Percentiles rank a stretch among this genome's conserved stretches.
Conservation (phyloP, 73 alveolate species). For the Breviolum minutum region DNA sequence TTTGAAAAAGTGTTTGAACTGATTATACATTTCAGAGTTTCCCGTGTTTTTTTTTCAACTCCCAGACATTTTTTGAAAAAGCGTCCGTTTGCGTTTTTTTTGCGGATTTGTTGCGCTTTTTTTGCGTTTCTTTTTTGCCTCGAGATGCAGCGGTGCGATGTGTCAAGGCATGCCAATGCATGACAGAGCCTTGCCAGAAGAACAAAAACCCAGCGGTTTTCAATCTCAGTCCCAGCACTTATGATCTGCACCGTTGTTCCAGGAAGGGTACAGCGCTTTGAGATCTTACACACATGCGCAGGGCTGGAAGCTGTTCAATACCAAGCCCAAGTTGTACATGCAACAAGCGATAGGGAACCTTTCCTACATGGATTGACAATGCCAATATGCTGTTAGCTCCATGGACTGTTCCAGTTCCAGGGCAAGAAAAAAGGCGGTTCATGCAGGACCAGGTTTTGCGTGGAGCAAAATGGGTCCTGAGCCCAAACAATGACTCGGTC, state of each 20-base stretch:
- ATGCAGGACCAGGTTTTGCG: background rate
- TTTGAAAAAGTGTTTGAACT: too few relatives aligned
- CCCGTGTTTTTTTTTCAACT: too few relatives aligned
- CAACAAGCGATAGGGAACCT: background rate
- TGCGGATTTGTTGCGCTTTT: too few relatives aligned
- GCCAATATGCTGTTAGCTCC: too few relatives aligned
- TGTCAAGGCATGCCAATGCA: background rate
- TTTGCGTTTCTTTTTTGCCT: too few relatives aligned
- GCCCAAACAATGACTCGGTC: background rate
- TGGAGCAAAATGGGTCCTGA: background rate
- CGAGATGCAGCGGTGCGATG: background rate
- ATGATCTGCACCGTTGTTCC: background rate
- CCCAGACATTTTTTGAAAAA: too few relatives aligned
- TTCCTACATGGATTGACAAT: background rate
- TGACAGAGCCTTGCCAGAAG: background rate
- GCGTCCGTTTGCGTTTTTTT: too few relatives aligned
- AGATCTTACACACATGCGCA: background rate
- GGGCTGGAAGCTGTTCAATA: background rate
- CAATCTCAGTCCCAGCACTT: background rate
- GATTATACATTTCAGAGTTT: too few relatives aligned
- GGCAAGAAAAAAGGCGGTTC: background rate
- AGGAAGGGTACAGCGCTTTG: constrained; percentile 35
- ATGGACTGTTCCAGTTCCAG: too few relatives aligned
- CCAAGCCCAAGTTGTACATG: constrained; percentile 12
- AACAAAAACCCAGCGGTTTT: background rate